A percentile compares a stretch with the other conserved stretches of the same genome.
phyloP scores from a whole-genome alignment of 441 rosid genomes.

The Erodium texanum region DNA sequence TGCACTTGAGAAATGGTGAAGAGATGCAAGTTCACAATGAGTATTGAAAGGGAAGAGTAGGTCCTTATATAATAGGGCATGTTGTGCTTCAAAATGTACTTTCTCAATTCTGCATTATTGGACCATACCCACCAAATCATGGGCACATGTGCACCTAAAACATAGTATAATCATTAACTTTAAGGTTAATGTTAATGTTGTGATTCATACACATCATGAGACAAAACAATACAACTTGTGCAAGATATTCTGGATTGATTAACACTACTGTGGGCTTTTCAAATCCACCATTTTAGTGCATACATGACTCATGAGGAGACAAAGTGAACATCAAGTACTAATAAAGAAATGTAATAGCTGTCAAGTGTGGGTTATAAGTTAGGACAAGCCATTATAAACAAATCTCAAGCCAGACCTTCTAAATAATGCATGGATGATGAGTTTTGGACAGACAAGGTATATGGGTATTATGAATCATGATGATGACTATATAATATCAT shows the following conservation, averaged over 20 bases:
- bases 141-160: slow-evolving; percentile 3
- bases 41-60: background rate
- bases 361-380: background rate
- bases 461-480: background rate
- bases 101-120: too few relatives aligned
- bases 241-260: too few relatives aligned
- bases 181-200: too few relatives aligned
- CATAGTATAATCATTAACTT: background rate
- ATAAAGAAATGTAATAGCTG: background rate
- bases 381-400: too few relatives aligned
- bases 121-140: too few relatives aligned
- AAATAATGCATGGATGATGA: too few relatives aligned
- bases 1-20: background rate
- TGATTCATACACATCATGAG: too few relatives aligned
- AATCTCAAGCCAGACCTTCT: too few relatives aligned
- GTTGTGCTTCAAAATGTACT: background rate
- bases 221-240: background rate
- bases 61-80: slow-evolving; percentile 6
- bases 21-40: background rate
- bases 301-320: background rate
- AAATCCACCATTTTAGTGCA: slow-evolving; percentile 4
- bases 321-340: too few relatives aligned
- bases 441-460: too few relatives aligned
- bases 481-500: background rate
- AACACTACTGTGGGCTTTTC: too few relatives aligned